Evolutionary conservation across 768 basidiomycete genomes (phyloP).

Genomic region (Cyathus striatus): DNA sequence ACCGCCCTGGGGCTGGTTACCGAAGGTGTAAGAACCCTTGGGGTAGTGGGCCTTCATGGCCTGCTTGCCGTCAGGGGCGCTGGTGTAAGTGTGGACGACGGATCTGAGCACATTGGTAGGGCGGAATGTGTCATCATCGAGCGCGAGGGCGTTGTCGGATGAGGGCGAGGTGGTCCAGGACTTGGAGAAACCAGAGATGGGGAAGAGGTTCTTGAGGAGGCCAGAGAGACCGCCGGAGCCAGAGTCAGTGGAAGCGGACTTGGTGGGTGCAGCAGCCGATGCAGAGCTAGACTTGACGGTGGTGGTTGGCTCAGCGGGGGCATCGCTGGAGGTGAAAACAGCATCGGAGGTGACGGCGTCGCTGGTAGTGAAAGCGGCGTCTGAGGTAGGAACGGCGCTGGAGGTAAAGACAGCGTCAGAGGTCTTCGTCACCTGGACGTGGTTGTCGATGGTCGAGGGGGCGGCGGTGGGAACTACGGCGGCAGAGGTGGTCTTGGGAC

Average conservation of each 20-base stretch:
- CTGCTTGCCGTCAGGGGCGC: conserved; percentile 44
- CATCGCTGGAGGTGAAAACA: not conserved
- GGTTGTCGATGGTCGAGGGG: no score
- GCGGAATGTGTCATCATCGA: conserved; percentile 40
- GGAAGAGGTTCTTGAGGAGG: conserved; percentile 33
- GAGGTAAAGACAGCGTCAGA: no score
- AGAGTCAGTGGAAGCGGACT: conserved; percentile 6
- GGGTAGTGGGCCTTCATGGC: conserved; percentile 52
- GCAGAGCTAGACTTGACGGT: no score
- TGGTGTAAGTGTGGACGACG: conserved; percentile 35
- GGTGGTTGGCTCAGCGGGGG: no score
- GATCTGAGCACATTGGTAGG: conserved; percentile 30
- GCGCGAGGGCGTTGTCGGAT: conserved; percentile 24
- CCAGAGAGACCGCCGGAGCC: conserved; percentile 12
- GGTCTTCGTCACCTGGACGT: no score
- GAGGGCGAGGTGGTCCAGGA: conserved; percentile 46
- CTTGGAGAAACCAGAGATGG: conserved; percentile 22
- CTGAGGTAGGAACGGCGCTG: no score
- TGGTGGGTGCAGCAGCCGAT: conserved; percentile 9
- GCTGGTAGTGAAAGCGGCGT: no score
- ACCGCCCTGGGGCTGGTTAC: conserved; percentile 44
- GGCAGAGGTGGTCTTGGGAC: no score
- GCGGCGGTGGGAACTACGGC: no score
- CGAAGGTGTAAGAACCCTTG: conserved; percentile 51
- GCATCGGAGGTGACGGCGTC: not conserved